A percentile compares a stretch with the other conserved stretches of the same genome.
Evolutionary conservation across 768 basidiomycete genomes (phyloP).

Genomic region (Naganishia onofrii): DNA sequence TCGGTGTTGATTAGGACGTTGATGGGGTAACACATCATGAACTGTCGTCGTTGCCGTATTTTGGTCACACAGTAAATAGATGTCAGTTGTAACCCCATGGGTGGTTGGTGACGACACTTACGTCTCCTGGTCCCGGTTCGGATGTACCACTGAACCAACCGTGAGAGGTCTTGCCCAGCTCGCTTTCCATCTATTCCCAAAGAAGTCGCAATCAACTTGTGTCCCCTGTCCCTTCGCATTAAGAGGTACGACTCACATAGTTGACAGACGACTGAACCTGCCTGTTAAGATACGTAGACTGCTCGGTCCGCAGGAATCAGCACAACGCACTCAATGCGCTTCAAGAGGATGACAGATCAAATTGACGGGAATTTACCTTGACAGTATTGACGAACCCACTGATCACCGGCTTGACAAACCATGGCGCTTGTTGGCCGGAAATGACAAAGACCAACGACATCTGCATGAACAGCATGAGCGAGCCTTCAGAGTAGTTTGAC

Average conservation of each 20-base stretch:
- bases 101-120: conserved; percentile 23
- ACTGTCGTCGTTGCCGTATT: conserved; percentile 30
- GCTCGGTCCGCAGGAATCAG: not conserved
- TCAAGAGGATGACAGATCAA: not conserved
- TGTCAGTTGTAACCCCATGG: too few species aligned
- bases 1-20: conserved; percentile 37
- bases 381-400: conserved; percentile 22
- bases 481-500: conserved; percentile 45
- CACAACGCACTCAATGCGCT: not conserved
- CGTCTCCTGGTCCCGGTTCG: conserved; percentile 45
- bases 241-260: conserved; percentile 1
- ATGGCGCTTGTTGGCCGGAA: conserved; percentile 27
- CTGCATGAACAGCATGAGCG: conserved; percentile 43
- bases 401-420: conserved; percentile 31
- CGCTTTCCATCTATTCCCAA: conserved; percentile 40
- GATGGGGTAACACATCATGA: conserved; percentile 48
- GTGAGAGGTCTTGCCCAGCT: conserved; percentile 34
- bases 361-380: conserved; percentile 24
- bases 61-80: too few species aligned
- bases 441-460: conserved; percentile 33
- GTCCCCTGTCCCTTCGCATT: too few species aligned
- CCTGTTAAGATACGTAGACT: conserved; percentile 22
- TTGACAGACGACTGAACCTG: conserved; percentile 15
- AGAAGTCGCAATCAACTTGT: too few species aligned
- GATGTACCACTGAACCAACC: conserved; percentile 43